phyloP scores from a whole-genome alignment of 2,329 filamentous ascomycete genomes.

The Colletotrichum euphorbiae region DNA sequence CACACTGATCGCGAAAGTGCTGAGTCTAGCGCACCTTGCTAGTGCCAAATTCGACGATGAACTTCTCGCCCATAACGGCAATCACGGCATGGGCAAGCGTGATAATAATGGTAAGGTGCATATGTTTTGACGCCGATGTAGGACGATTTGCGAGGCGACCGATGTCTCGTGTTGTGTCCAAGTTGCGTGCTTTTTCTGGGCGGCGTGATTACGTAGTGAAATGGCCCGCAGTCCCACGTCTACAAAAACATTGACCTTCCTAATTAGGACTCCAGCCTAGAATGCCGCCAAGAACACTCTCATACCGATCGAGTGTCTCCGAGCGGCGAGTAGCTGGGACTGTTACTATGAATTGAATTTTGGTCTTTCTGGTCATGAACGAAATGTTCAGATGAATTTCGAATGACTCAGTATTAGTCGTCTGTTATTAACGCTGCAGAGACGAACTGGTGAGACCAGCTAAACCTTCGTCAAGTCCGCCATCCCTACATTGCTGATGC shows the following conservation, averaged over 20 bases:
- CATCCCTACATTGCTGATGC: neutral
- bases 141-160: neutral
- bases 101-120: neutral
- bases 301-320: too few relatives aligned
- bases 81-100: neutral
- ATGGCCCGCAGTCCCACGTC: neutral
- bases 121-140: neutral
- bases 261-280: neutral
- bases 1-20: too few relatives aligned
- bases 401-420: neutral
- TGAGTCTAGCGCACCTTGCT: slow-evolving; percentile 10
- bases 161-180: neutral
- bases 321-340: too few relatives aligned
- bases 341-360: too few relatives aligned
- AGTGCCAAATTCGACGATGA: slow-evolving; percentile 37
- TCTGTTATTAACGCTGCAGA: neutral
- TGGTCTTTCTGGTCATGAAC: too few relatives aligned
- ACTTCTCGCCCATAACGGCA: slow-evolving; percentile 33
- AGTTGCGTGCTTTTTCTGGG: neutral
- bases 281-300: neutral
- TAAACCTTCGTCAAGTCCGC: slow-evolving; percentile 2
- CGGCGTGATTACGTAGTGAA: neutral
- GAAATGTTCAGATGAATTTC: too few relatives aligned
- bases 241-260: neutral
- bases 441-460: neutral